Conservation (phyloP, 2,329 filamentous ascomycete species). For the Stylonectria norvegica region DNA sequence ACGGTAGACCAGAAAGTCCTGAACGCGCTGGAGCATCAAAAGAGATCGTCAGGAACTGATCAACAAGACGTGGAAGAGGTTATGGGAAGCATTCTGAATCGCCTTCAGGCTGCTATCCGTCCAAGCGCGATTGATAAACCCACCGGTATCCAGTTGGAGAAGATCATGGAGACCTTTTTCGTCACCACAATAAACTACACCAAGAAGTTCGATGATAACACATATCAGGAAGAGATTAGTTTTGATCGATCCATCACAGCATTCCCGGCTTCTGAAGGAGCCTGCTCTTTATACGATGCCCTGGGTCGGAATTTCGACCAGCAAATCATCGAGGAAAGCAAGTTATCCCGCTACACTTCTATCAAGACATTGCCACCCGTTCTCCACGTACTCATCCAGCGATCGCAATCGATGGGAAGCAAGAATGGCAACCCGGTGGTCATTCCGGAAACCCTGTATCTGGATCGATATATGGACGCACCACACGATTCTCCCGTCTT, state of each 20-base stretch:
- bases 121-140: constrained; percentile 59
- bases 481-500: constrained; percentile 59
- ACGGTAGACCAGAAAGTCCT: constrained; percentile 46
- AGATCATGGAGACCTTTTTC: constrained; percentile 69
- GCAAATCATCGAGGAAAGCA: constrained; percentile 66
- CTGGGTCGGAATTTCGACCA: constrained; percentile 83
- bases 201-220: constrained; percentile 46
- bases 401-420: constrained; percentile 67
- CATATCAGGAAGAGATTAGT: constrained; percentile 42
- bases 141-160: constrained; percentile 74
- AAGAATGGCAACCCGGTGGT: constrained; percentile 77
- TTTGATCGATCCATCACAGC: constrained; percentile 64
- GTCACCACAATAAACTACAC: constrained; percentile 60
- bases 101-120: constrained; percentile 83
- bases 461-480: constrained; percentile 83
- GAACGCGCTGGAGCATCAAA: constrained; percentile 44
- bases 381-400: constrained; percentile 84
- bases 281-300: constrained; percentile 72
- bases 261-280: constrained; percentile 48
- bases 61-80: constrained; percentile 98
- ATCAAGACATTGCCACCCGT: constrained; percentile 78
- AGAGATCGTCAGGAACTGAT: constrained; percentile 51
- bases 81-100: constrained; percentile 86
- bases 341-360: constrained; percentile 62
- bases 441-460: constrained; percentile 76